Evolutionary conservation across 352 stramenopile species (phyloP).

Genomic region (Phytophthora pseudosyringae): DNA sequence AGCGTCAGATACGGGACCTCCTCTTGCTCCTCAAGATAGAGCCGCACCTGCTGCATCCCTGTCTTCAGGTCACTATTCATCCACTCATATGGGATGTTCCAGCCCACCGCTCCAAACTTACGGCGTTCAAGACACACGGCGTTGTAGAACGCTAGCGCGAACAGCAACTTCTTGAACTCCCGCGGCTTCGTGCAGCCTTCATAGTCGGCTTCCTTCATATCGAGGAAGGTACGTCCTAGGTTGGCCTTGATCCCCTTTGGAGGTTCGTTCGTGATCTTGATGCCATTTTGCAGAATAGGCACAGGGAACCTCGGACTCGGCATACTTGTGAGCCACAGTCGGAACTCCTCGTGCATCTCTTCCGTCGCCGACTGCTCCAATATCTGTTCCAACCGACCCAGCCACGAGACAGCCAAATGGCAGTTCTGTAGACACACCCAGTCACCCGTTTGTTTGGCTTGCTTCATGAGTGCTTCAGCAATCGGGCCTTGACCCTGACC

Average conservation of each 20-base stretch:
- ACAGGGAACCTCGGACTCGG: conserved; percentile 91
- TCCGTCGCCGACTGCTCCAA: conserved; percentile 79
- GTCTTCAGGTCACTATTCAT: conserved; percentile 97
- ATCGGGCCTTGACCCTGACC: conserved; percentile 94
- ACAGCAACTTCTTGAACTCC: conserved; percentile 92
- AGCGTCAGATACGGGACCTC: conserved; percentile 93
- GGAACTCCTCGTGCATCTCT: conserved; percentile 89
- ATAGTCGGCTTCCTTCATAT: conserved; percentile 93
- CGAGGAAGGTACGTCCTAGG: conserved; percentile 91
- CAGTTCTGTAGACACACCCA: conserved; percentile 97
- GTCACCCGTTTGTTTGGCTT: conserved; percentile 90
- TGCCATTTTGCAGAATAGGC: conserved; percentile 94
- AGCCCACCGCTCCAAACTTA: conserved; percentile 95
- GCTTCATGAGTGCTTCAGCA: conserved; percentile 91
- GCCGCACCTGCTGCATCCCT: conserved; percentile 90
- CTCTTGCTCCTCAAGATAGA: conserved; percentile 95
- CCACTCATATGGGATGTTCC: conserved; percentile 97
- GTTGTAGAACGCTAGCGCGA: conserved; percentile 95
- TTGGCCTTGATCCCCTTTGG: conserved; percentile 93
- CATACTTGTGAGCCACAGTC: conserved; percentile 95
- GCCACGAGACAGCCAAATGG: conserved; percentile 92
- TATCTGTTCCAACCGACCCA: conserved; percentile 90
- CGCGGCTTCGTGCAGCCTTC: conserved; percentile 87
- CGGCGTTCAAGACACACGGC: conserved; percentile 93
- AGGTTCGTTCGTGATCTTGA: conserved; percentile 97